Base-by-base conservation (phyloP, 129 eudicot species). In the Mikania micrantha region DNA sequence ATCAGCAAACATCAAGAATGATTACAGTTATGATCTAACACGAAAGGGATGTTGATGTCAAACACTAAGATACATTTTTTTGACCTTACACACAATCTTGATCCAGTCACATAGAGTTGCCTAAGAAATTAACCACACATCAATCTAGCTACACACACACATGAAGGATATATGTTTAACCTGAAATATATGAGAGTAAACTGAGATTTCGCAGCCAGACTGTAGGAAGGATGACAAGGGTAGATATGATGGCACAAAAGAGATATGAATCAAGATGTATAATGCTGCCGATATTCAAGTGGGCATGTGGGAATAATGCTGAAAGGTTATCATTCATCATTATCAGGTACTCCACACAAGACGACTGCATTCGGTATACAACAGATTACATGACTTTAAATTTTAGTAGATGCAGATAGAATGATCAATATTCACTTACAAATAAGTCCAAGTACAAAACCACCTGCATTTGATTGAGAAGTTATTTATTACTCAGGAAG, bases 311-410 rank as follows among this genome's bases (percentile, higher is more conserved):
- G 77, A 82, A 88, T 21, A 85, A 58, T 5, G 86, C 35, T 3
- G 90, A 78, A 64, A 88, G 50, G 75, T 85, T 88, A 67, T 88
- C 95, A 17, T 89, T 78, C 95, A 84, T 85, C 90, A 88, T 82
- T 29, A 88, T 88, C 40, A 88, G 77, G 75, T 79, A 79, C 50
- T 88, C 95, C 84, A 88, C 88, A 64, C 95, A 88, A 27, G 95
- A 88, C 31, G 88, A 82, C 95, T 85, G 60, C 49, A 24, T 44
- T 56, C 12, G 35, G 65, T 15, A 28, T 54, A 45, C 42, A 27
- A 16, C 32, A 45, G 5, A 6, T 57, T 40, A 40, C 28, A 71
- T 6, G 7, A 34, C 60, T 47, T 27, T 3, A 3, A 78, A 32
- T 0, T 19, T 15, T 25, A 44, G 50, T 6, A 73, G 38, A 64